Evolutionary conservation across 208 protist species (phyloP).

Genomic region (Phytomonas francai): DNA sequence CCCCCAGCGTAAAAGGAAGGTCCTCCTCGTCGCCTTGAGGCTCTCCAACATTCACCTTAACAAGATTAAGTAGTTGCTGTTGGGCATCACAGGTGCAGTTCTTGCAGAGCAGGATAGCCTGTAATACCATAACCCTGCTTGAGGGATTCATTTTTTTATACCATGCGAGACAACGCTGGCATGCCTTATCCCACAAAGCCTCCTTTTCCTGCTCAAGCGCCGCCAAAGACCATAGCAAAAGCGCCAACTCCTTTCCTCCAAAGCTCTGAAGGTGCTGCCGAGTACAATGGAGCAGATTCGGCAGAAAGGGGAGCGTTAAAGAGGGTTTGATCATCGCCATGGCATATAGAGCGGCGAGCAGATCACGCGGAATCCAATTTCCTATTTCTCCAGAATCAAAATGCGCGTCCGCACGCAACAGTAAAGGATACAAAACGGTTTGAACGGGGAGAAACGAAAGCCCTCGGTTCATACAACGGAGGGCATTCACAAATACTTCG

Average conservation of each 20-base stretch:
- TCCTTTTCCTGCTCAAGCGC: conserved; percentile 20
- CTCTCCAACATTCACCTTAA: neutral
- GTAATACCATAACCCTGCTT: conserved; percentile 33
- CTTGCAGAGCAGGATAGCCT: conserved; percentile 37
- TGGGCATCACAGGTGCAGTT: conserved; percentile 17
- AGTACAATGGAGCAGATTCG: conserved; percentile 30
- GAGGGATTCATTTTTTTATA: conserved; percentile 26
- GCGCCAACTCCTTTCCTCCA: conserved; percentile 29
- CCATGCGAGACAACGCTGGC: conserved; percentile 32
- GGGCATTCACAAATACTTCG: too few relatives aligned
- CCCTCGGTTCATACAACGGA: too few relatives aligned
- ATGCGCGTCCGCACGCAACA: conserved; percentile 13
- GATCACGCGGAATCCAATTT: conserved; percentile 33
- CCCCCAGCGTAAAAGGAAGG: too few relatives aligned
- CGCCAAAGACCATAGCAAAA: conserved; percentile 58
- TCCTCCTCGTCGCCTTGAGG: neutral
- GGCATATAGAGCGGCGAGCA: conserved; percentile 43
- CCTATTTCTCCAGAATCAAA: conserved; percentile 25
- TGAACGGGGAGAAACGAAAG: too few relatives aligned
- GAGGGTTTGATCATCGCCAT: conserved; percentile 36
- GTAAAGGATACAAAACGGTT: too few relatives aligned
- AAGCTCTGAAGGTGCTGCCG: conserved; percentile 37
- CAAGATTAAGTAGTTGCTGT: conserved; percentile 16
- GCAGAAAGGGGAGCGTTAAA: conserved; percentile 17
- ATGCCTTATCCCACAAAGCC: conserved; percentile 44